Base-by-base conservation (phyloP, 352 stramenopile genomes). In the Phytopythium ostracodes region DNA sequence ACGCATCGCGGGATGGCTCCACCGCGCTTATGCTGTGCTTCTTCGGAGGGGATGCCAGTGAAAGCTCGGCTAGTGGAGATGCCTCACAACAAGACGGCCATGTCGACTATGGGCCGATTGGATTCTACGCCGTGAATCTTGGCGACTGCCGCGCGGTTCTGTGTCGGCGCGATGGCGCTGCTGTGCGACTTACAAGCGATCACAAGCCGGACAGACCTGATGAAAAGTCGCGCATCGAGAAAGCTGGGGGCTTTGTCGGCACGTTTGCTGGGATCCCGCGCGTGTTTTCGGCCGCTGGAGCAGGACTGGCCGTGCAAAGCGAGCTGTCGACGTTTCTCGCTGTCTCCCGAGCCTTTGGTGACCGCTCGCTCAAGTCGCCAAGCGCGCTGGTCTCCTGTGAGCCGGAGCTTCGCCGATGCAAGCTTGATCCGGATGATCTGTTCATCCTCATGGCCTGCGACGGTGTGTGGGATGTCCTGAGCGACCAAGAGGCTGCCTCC, bases 81-180 rank as follows among this genome's bases (percentile, higher is more conserved):
- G 25, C 22, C 27, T 50, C 14, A 10, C 25, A 31, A 36, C n/a
- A 5, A 25, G 43, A n/a, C 12, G 20, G 59, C 59, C 8, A 10
- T 74, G 54, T 79, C 8, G 18, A 42, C 10, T 51, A 29, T 5
- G 35, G 22, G 14, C 24, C 36, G 14, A 29, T 15, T 3, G 55
- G n/a, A 9, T 78, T 86, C 15, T 91, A 87, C 57, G 72, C 66
- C 3, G 60, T 72, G 5, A 93, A 92, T 33, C 53, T 87, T 3
- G 84, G 84, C 27, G 79, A 92, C 46, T 90, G 72, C 12, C 77
- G 84, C 42, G 84, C 76, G 0, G 67, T 93, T 18, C 67, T 92
- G 42, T 88, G 70, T 63, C 68, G 80, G 31, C 24, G 25, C 10
- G 63, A 63, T 15, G 71, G 73, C 0, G 44, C 61, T n/a, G 77